A percentile compares a stretch with the other conserved stretches of the same genome.
Conservation (phyloP, 2,329 filamentous ascomycete species). For the Botrytis sinoallii region DNA sequence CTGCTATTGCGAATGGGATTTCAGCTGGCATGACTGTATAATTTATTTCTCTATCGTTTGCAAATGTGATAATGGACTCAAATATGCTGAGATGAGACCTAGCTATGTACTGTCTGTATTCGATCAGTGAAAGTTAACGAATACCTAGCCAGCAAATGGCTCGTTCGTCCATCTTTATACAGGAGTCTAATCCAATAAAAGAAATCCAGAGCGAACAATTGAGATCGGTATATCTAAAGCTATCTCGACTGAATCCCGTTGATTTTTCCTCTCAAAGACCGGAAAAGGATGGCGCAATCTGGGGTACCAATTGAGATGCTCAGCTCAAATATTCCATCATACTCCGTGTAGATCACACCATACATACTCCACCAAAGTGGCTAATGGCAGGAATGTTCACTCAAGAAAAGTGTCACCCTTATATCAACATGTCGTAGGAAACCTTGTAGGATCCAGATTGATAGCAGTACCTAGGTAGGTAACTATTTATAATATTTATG, state of each 20-base stretch:
- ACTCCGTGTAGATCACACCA: not conserved
- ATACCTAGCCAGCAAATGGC: not conserved
- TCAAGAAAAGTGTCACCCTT: not conserved
- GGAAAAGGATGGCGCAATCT: not conserved
- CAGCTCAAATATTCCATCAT: not conserved
- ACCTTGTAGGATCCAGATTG: not conserved
- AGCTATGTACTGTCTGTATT: not conserved
- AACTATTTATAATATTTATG: not conserved
- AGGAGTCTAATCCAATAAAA: not conserved
- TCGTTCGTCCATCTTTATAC: not conserved
- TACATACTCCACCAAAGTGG: not conserved
- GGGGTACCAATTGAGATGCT: not conserved
- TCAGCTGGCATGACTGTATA: not conserved
- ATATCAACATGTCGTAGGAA: not conserved
- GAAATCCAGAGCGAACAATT: not conserved
- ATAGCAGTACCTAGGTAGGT: not conserved
- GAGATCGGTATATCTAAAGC: not conserved
- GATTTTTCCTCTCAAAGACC: not conserved
- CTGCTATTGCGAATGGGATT: not conserved
- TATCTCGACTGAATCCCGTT: not conserved
- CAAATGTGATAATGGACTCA: not conserved
- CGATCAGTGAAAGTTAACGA: not conserved
- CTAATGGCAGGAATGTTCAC: not conserved
- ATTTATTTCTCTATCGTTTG: not conserved
- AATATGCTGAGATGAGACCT: not conserved